These are phyloP conservation scores for Nannochloris sp. DNA, from an alignment of 139 green algal genomes.

Conservation along the genomic window DNA sequence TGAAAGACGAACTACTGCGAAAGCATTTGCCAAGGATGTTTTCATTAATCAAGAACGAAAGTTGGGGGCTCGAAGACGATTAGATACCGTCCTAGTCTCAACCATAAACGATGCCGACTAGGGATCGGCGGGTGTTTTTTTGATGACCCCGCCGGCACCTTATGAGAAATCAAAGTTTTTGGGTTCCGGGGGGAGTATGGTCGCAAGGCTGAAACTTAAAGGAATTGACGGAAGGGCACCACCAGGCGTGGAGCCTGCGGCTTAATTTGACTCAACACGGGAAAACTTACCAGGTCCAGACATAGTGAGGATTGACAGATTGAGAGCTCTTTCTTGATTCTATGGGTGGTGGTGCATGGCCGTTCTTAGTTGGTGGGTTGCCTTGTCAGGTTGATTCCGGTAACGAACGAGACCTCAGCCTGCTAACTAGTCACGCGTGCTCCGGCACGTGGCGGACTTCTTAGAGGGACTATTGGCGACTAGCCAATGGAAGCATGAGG, in stretches of 20 bases:
- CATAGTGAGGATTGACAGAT: slow-evolving; percentile 93
- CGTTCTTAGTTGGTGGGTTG: slow-evolving; percentile 90
- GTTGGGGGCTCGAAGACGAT: slow-evolving; percentile 99
- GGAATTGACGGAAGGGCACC: slow-evolving; percentile 94
- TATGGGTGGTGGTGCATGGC: slow-evolving; percentile 64
- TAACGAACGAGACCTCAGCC: slow-evolving; percentile 96
- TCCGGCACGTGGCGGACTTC: slow-evolving; percentile 67
- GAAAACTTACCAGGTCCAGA: slow-evolving; percentile 93
- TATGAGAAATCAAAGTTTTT: slow-evolving; percentile 99
- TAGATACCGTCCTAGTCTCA: slow-evolving; percentile 99
- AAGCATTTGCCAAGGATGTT: slow-evolving; percentile 94
- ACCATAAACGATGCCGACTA: slow-evolving; percentile 99
- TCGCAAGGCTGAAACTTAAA: slow-evolving; percentile 93
- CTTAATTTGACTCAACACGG: slow-evolving; percentile 96
- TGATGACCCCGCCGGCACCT: slow-evolving; percentile 95
- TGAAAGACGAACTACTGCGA: slow-evolving; percentile 97
- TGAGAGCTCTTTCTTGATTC: slow-evolving; percentile 94
- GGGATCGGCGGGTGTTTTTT: slow-evolving; percentile 91
- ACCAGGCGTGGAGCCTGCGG: slow-evolving; percentile 89
- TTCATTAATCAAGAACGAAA: slow-evolving; percentile 99
- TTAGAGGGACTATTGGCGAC: slow-evolving; percentile 92
- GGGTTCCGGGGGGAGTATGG: slow-evolving; percentile 94
- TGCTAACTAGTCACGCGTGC: slow-evolving; percentile 85
- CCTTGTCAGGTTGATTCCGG: slow-evolving; percentile 94
- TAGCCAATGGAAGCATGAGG: slow-evolving; percentile 94